Base-by-base conservation (phyloP, 192 early-diverging fungal species). In the Fimicolochytrium jonesii region DNA sequence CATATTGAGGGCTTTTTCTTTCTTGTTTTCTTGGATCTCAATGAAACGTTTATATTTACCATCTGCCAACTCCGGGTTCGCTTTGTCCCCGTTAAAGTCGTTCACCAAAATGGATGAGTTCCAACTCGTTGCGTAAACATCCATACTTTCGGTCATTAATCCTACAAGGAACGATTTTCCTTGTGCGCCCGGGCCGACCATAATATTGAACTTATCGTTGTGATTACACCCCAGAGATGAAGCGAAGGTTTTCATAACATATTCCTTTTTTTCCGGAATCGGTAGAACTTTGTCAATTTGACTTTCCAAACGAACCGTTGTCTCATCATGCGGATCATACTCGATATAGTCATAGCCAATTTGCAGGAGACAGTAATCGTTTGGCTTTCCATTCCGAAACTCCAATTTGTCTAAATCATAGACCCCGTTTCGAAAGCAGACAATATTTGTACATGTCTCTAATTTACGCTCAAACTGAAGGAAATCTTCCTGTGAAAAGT, bases 361-460 rank as follows among this genome's bases (percentile, higher is more conserved):
- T 34, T 55, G 53, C 17, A 35, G 15, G 11, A 7, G 11, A 55
- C 25, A 34, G 22, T 55, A 35, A n/a, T 55, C 29, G 25, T 55
- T 35, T 28, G 32, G 53, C 13, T 22, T 6, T 55, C 33, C 53
- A 30, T 55, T 22, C 32, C 33, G 25, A 11, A 55, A 35, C 29
- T 55, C 53, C 11, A 17, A 6, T 36, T 13, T 22, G 32, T 55
- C 26, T 30, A 55, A 35, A 34, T 55, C 33, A n/a, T 15, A 35
- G 11, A 55, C 53, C 6, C 53, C 53, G 33, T 55, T 55, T 9
- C 53, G 22, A 30, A 55, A 55, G 32, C 53, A 55, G 11, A 55
- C 6, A 11, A 55, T 9, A 34, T 22, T 10, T 17, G 13, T 9
- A 34, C 22, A 11, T 6, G 11, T 55, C 7, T 55, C 32, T 30